Base-by-base conservation (phyloP, 2,329 filamentous ascomycete species). In the Thyridium curvatum region DNA sequence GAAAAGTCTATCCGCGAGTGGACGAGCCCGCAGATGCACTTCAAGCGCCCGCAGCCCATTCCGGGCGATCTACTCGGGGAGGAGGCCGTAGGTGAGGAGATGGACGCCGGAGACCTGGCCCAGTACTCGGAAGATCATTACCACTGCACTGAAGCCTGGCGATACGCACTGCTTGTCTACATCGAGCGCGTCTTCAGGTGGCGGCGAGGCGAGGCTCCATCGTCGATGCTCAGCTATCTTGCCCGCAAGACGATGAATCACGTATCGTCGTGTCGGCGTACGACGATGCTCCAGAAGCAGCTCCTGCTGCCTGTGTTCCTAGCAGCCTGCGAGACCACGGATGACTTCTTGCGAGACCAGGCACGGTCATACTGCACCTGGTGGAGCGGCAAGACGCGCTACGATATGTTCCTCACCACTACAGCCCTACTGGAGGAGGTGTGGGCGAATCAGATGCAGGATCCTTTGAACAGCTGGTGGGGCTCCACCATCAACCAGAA, bases 261-360 rank as follows among this genome's bases (percentile, higher is more conserved):
- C 43, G 51, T 56, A n/a, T 41, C 47, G 6, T 52, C 50, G 14
- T 60, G 56, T 38, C 46, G 55, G 8, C 41, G 40, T 12, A 53
- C 46, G 10, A 51, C 47, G 1, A 50, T 56, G 33, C 46, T 55
- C 1, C 59, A 61, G 41, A 63, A 63, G 37, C 60, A 63, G 32
- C 45, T 62, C 0, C 50, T 64, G 3, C 47, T 64, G 2, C 59
- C 60, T 1, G 50, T 62, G 0, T 63, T 64, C 28, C 41, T 64
- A 1, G 58, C 58, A 0, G 59, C 51, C 2, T 51, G 49, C 15
- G 60, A 61, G 41, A 52, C 51, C 2, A 46, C 31, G 8, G 51
- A 54, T 12, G 36, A 43, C 12, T 35, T 47, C 16, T 17, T 56
- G 38, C 46, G 54, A 2, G 37, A 46, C 16, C 47, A 51, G 13